Percentiles rank a stretch among this genome's conserved stretches.
These are phyloP conservation scores for Dionaea muscipula DNA, from an alignment of 179 eudicot genomes.

Conservation along the genomic window DNA sequence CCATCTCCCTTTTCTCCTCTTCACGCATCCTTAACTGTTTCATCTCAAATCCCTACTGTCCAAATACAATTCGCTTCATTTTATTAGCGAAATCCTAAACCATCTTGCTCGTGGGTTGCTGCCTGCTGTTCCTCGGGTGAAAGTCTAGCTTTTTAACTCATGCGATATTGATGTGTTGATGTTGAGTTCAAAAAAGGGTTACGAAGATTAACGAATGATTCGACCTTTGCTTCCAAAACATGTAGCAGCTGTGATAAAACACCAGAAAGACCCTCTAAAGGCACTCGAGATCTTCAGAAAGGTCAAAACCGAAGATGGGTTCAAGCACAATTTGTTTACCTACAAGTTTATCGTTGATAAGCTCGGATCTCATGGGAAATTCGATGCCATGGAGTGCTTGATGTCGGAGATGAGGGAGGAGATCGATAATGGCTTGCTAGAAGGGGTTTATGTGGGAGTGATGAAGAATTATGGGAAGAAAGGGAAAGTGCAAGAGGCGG, in stretches of 20 bases:
- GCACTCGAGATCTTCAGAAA: constrained; percentile 75
- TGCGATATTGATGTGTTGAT: too few species aligned
- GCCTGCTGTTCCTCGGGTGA: too few species aligned
- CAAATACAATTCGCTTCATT: too few species aligned
- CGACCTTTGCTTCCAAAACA: constrained; percentile 63
- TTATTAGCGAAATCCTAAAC: too few species aligned
- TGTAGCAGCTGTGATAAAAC: constrained; percentile 63
- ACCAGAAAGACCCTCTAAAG: constrained; percentile 65
- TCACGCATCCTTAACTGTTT: too few species aligned
- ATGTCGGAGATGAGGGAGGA: constrained; percentile 58
- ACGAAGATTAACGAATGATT: constrained; percentile 54
- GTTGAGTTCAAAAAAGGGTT: too few species aligned
- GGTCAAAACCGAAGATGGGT: constrained; percentile 61
- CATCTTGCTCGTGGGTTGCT: too few species aligned
- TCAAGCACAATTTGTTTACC: constrained; percentile 48
- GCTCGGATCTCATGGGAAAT: constrained; percentile 60
- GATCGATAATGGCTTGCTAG: constrained; percentile 45
- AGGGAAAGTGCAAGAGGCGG: constrained; percentile 71
- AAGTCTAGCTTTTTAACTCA: too few species aligned
- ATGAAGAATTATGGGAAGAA: constrained; percentile 73
- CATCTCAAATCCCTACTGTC: too few species aligned
- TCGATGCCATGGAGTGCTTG: constrained; percentile 65
- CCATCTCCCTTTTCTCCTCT: too few species aligned
- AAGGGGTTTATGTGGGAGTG: constrained; percentile 71
- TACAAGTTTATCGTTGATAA: constrained; percentile 66